Conservation (phyloP, 108 stramenopile species). For the Cylindrotheca closterium region DNA sequence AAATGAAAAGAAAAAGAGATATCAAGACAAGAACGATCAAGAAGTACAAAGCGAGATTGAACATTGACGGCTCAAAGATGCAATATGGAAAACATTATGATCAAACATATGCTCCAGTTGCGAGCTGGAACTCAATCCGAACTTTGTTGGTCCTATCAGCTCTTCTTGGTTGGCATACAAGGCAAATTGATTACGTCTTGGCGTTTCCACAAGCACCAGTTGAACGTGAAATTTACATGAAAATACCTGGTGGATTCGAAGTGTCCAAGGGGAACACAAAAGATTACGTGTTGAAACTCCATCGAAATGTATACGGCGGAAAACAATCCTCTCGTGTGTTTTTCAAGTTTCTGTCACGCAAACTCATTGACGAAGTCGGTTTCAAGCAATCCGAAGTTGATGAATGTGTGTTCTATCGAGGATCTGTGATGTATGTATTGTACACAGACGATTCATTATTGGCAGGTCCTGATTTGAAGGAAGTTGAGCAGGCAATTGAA, state of each 20-base stretch:
- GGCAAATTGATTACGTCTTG: constrained; percentile 49
- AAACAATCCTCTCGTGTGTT: constrained; percentile 41
- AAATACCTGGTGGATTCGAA: constrained; percentile 44
- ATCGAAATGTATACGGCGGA: constrained; percentile 37
- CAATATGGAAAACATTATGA: constrained; percentile 30
- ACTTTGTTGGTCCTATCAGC: constrained; percentile 21
- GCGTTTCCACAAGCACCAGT: constrained; percentile 51
- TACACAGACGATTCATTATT: constrained; percentile 37
- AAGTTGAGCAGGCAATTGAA: constrained; percentile 14
- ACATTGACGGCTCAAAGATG: constrained; percentile 36
- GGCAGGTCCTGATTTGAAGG: constrained; percentile 17
- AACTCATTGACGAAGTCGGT: constrained; percentile 13
- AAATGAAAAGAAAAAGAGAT: constrained; percentile 40
- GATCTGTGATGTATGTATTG: constrained; percentile 30
- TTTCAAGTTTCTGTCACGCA: constrained; percentile 34
- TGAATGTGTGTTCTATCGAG: constrained; percentile 47
- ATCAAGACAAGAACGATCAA: constrained; percentile 34
- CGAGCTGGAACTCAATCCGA: constrained; percentile 37
- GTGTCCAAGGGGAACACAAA: not conserved
- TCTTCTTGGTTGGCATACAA: constrained; percentile 34
- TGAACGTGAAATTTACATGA: constrained; percentile 40
- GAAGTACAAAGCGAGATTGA: constrained; percentile 32
- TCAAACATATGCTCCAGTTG: constrained; percentile 54
- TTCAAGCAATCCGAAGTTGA: constrained; percentile 38
- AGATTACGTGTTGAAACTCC: constrained; percentile 15